These are phyloP conservation scores for Penicillium sp. DNA, from an alignment of 2,329 filamentous ascomycete species.

Conservation along the genomic window DNA sequence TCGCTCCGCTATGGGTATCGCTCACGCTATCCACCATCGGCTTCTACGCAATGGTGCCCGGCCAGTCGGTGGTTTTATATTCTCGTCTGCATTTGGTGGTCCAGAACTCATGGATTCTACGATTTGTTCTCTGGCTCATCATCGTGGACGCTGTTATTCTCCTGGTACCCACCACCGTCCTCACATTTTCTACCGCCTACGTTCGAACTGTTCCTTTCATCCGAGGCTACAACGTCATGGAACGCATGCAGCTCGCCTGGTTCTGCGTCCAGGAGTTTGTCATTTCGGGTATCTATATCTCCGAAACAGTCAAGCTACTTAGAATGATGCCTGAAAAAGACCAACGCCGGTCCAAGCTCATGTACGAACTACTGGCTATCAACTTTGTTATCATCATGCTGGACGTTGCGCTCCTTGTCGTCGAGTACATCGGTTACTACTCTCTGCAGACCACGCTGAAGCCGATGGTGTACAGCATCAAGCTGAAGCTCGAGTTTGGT, in stretches of 20 bases:
- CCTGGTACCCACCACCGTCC: constrained; percentile 50
- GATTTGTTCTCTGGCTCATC: constrained; percentile 53
- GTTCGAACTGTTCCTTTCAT: constrained; percentile 22
- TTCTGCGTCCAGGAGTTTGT: constrained; percentile 45
- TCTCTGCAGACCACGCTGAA: constrained; percentile 45
- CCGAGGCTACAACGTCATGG: constrained; percentile 42
- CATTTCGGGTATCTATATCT: constrained; percentile 50
- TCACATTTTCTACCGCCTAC: constrained; percentile 46
- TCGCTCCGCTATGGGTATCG: constrained; percentile 33
- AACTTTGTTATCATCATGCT: constrained; percentile 46
- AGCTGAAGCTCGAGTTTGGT: constrained; percentile 48
- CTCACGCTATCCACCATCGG: constrained; percentile 47
- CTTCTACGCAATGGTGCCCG: constrained; percentile 57
- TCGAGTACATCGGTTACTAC: constrained; percentile 43
- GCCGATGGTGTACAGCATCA: constrained; percentile 46
- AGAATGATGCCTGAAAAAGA: constrained; percentile 33
- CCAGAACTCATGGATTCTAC: constrained; percentile 45
- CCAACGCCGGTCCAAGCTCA: constrained; percentile 37
- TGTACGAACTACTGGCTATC: constrained; percentile 47
- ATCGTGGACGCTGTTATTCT: constrained; percentile 51
- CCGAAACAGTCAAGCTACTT: constrained; percentile 47
- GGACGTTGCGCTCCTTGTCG: constrained; percentile 42
- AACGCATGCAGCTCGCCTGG: constrained; percentile 40
- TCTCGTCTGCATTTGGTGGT: constrained; percentile 59
- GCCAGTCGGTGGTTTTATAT: constrained; percentile 58